Percentiles rank a stretch among this genome's conserved stretches.
phyloP scores from a whole-genome alignment of 2,329 filamentous ascomycete species.

The Arthrobotrys sphaeroides region DNA sequence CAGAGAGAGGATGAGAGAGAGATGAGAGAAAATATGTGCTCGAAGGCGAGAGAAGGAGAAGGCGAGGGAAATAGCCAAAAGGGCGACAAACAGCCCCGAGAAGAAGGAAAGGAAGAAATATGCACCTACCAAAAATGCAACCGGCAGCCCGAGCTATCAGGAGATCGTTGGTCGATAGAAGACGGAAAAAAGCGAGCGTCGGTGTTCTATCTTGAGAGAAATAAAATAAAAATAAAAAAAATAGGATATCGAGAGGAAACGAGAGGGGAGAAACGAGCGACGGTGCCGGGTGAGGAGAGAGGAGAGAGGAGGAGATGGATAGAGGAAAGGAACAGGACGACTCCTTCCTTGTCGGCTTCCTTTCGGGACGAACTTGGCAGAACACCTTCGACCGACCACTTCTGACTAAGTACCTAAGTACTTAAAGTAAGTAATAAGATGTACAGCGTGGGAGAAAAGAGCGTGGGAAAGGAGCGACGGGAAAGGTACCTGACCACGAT shows the following conservation, averaged over 20 bases:
- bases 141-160: background rate
- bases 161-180: background rate
- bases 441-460: background rate
- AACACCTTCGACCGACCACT: no score
- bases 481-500: conserved; percentile 30
- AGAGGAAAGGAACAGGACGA: background rate
- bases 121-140: conserved; percentile 41
- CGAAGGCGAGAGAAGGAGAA: conserved; percentile 4
- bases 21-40: conserved; percentile 5
- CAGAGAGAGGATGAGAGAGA: background rate
- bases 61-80: conserved; percentile 10
- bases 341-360: background rate
- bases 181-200: conserved; percentile 42
- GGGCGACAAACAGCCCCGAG: background rate
- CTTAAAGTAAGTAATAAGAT: no score
- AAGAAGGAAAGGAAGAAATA: conserved; percentile 12
- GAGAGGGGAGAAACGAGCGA: conserved; percentile 29
- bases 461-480: background rate
- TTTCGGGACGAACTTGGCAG: conserved; percentile 16
- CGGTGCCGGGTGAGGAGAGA: conserved; percentile 2
- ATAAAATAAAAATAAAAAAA: background rate
- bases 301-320: conserved; percentile 15
- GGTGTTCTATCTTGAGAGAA: background rate
- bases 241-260: conserved; percentile 6
- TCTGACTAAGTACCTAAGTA: no score